These are phyloP conservation scores for Canna indica DNA, from an alignment of 176 grass and related monocot genomes.

Conservation along the genomic window DNA sequence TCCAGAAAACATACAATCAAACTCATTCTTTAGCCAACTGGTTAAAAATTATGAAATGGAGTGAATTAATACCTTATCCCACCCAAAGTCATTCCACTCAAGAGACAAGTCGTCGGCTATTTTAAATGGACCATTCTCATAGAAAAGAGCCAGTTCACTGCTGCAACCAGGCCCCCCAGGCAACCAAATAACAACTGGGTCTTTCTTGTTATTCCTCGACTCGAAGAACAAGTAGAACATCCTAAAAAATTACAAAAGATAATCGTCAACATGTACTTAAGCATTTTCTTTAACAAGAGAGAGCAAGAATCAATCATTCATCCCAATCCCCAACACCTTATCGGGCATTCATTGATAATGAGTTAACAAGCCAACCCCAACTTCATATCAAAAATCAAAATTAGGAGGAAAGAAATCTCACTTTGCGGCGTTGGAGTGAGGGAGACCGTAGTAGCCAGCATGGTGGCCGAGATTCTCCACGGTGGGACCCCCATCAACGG, in stretches of 20 bases:
- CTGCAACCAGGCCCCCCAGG: conserved; percentile 92
- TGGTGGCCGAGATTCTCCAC: conserved; percentile 63
- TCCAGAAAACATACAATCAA: too few relatives aligned
- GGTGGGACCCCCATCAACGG: conserved; percentile 7
- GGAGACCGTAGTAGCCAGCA: conserved; percentile 86
- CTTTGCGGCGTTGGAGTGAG: conserved; percentile 73
- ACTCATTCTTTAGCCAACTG: too few relatives aligned
- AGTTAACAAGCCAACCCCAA: neutral
- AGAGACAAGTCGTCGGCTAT: conserved; percentile 74
- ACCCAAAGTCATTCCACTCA: conserved; percentile 73
- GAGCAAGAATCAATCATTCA: too few relatives aligned
- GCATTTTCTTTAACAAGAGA: too few relatives aligned
- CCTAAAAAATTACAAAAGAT: conserved; percentile 21
- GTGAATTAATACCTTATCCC: conserved; percentile 54
- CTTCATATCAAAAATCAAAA: neutral
- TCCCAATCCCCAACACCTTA: too few relatives aligned
- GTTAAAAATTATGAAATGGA: neutral
- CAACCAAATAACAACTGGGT: conserved; percentile 94
- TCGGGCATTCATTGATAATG: too few relatives aligned
- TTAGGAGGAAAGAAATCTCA: conserved; percentile 6
- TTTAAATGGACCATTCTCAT: conserved; percentile 85
- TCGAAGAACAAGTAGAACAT: conserved; percentile 99
- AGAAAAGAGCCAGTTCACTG: conserved; percentile 94
- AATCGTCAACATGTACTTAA: neutral
- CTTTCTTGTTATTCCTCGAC: conserved; percentile 59